These are phyloP conservation scores for Allomyces arbusculus DNA, from an alignment of 192 early-diverging fungal species.

Conservation along the genomic window DNA sequence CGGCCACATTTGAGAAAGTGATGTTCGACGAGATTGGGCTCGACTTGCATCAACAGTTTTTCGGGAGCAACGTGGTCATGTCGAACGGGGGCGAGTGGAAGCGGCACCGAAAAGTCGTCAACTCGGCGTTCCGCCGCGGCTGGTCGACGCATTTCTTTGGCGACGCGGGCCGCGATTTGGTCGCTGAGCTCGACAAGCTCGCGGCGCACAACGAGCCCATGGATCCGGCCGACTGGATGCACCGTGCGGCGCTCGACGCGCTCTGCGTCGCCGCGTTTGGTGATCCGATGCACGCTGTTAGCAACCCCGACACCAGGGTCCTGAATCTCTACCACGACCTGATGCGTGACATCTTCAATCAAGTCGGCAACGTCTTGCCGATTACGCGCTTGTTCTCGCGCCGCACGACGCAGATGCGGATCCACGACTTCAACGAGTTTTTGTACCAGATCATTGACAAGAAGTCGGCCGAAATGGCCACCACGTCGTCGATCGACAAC, in stretches of 20 bases:
- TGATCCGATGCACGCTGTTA: neutral
- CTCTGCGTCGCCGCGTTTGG: neutral
- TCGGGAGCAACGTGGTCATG: slow-evolving; percentile 9
- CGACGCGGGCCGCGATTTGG: slow-evolving; percentile 6
- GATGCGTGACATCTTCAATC: neutral
- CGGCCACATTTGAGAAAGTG: neutral
- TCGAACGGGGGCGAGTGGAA: slow-evolving; percentile 17
- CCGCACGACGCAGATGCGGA: neutral
- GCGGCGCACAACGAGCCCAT: neutral
- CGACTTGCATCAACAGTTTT: neutral
- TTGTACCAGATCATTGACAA: neutral
- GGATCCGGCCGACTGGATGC: neutral
- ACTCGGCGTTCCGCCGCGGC: slow-evolving; percentile 22
- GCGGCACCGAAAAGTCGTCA: slow-evolving; percentile 21
- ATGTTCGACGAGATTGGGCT: neutral
- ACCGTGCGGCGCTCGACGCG: neutral
- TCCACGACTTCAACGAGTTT: neutral
- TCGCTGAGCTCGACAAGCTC: slow-evolving; percentile 10
- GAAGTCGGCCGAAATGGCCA: slow-evolving; percentile 1
- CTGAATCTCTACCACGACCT: neutral
- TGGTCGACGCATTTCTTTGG: slow-evolving; percentile 13
- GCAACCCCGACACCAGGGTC: neutral
- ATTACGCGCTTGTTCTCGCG: neutral
- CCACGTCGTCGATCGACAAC: neutral
- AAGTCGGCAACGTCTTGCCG: neutral